A percentile compares a stretch with the other conserved stretches of the same genome.
Evolutionary conservation across 345 rosid species (phyloP).

Genomic region (Bruguiera parviflora): DNA sequence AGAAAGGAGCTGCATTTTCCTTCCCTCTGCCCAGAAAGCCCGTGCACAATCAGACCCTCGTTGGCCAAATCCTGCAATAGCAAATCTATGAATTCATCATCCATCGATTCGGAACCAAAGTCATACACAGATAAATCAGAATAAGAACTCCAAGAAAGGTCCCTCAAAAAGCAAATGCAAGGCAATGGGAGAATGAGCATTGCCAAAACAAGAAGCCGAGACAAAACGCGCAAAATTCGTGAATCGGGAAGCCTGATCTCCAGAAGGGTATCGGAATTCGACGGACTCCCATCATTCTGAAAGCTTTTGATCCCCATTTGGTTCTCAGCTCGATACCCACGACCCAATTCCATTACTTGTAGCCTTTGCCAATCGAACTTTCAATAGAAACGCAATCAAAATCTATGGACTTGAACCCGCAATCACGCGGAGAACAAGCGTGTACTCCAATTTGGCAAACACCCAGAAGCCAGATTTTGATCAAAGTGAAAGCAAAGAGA

Average conservation of each 20-base stretch:
- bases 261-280: conserved; percentile 26
- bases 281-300: conserved; percentile 16
- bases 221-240: conserved; percentile 32
- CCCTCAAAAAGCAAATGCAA: conserved; percentile 25
- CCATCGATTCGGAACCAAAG: conserved; percentile 14
- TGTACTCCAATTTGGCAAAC: conserved; percentile 11
- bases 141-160: conserved; percentile 11
- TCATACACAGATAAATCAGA: conserved; percentile 8
- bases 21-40: not conserved
- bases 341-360: conserved; percentile 23
- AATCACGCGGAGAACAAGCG: conserved; percentile 5
- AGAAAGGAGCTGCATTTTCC: not conserved
- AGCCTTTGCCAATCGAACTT: not conserved
- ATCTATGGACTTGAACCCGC: not conserved
- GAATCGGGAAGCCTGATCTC: conserved; percentile 42
- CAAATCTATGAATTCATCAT: conserved; percentile 31
- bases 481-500: conserved; percentile 1
- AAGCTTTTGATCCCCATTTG: conserved; percentile 18
- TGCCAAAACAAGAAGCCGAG: conserved; percentile 45
- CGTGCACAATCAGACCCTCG: conserved; percentile 34
- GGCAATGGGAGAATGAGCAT: conserved; percentile 36
- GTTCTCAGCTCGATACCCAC: conserved; percentile 17
- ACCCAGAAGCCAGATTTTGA: conserved; percentile 17
- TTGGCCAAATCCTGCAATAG: conserved; percentile 38
- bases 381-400: not conserved